Evolutionary conservation across 345 rosid genomes (phyloP), one percentile per base, ranked within the genome.

Genomic region (Pugionium dolabratum): DNA sequence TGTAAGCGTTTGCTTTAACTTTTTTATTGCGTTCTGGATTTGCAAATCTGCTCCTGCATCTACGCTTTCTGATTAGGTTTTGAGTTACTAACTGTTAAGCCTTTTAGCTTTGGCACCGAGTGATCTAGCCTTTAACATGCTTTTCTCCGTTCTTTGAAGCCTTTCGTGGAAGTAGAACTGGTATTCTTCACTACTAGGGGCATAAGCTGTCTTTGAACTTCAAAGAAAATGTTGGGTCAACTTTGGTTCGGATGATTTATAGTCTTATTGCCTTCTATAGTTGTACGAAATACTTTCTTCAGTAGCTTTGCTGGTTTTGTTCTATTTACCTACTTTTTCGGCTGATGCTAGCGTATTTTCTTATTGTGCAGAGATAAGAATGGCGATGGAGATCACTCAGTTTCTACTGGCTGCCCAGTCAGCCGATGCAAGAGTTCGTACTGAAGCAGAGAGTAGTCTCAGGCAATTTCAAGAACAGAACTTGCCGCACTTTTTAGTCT

Each of bases 351-450:
- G 10, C n/a, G 8, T 36, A 35, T 47, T 60, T 67, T 44, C n/a
- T 48, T 62, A 8, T 64, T 74, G 56, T 71, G 72, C 78, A 61
- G 70, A 70, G 58, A 41, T 49, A 70, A 76, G 59, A 76, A 88
- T 94, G 96, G 90, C 97, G 3, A 76, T 88, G 90, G 96, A 90
- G 76, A 83, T 94, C 62, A 94, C 97, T n/a, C 94, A 81, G 59
- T 66, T 82, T 73, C 76, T 94, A 46, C 68, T 86, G 63, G 81
- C 94, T 70, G 97, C 99, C 7, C 99, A 94, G 61, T 86, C 96
- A 35, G 73, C 83, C 0, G 95, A 94, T 71, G 79, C 95, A 33
- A 78, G 81, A 64, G 76, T 84, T 44, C 86, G 99, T 27, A 88
- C 84, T 41, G 89, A 83, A 61, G 99, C 97, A 54, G 97, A 94